Base-by-base conservation (phyloP, 371 early-diverging fungal genomes). In the Thermomucor indicae-seudaticae region DNA sequence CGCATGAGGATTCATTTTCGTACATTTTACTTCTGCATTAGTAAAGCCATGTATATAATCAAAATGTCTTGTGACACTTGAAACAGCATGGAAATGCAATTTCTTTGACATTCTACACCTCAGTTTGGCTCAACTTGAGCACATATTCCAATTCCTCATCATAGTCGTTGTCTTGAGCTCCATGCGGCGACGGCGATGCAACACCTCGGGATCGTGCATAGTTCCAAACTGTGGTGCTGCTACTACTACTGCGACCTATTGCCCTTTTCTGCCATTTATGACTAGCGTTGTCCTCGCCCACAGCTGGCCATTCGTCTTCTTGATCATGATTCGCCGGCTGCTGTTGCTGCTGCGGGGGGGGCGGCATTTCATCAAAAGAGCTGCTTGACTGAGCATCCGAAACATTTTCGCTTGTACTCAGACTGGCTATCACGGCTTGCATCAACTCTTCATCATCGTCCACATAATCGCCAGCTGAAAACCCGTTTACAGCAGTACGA, bases 101-200 rank as follows among this genome's bases (percentile, higher is more conserved):
- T 3, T 37, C 19, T 16, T 5, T 37, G 5, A 5, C 27, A 4
- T 44, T 46, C 45, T 69, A 73, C 47, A 64, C 57, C 28, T 71
- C 65, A 11, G 57, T 63, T 48, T 62, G 65, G 25, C 72, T 71
- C 19, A 75, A 44, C 47, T 66, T 59, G 28, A 75, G 44, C 4
- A 72, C 62, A 54, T 66, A 69, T 22, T 64, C 65, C 8, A 75
- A 43, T 43, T 71, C 75, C 47, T 66, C 70, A 30, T 73, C 74
- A 10, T 67, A 34, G 23, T 67, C 67, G 35, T 65, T 64, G 7
- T 66, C 54, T 1, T 49, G 42, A 14, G 8, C 40, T 40, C 29
- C 25, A 14, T 28, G 11, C 4, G 25, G 44, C 14, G 41, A 29
- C 40, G 38, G 16, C 22, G 49, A 49, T n/a, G 54, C 24, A 0